phyloP scores from a whole-genome alignment of 345 rosid species.

The Syzygium aromaticum region DNA sequence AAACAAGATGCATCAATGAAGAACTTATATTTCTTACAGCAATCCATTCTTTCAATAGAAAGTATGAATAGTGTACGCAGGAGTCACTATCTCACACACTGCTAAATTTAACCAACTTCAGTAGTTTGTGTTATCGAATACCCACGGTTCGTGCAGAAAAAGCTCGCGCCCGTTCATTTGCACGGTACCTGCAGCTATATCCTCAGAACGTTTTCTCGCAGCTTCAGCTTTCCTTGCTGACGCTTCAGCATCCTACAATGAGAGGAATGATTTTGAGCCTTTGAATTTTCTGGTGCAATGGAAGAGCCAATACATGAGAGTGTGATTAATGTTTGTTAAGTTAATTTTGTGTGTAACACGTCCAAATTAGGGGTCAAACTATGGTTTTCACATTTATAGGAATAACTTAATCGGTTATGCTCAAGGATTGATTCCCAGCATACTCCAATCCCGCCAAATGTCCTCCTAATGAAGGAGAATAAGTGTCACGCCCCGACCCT shows the following conservation, averaged over 20 bases:
- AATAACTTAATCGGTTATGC: not conserved
- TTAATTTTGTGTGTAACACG: not conserved
- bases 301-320: not conserved
- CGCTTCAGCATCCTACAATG: slow-evolving; percentile 52
- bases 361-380: not conserved
- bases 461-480: not conserved
- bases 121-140: slow-evolving; percentile 57
- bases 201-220: slow-evolving; percentile 71
- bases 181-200: slow-evolving; percentile 64
- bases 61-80: not conserved
- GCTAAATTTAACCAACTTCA: slow-evolving; percentile 1
- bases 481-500: too few species aligned
- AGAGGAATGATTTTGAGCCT: not conserved
- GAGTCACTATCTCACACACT: not conserved
- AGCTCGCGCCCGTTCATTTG: slow-evolving; percentile 90
- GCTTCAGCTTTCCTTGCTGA: slow-evolving; percentile 64
- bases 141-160: slow-evolving; percentile 74
- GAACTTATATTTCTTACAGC: not conserved
- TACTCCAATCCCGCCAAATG: not conserved
- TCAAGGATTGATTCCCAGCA: not conserved
- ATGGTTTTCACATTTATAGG: not conserved
- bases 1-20: not conserved
- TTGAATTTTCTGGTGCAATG: not conserved
- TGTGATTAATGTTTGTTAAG: not conserved
- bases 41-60: not conserved